Conservation (phyloP, 2,329 filamentous ascomycete genomes). For the Rhexocercosporidium sp. region DNA sequence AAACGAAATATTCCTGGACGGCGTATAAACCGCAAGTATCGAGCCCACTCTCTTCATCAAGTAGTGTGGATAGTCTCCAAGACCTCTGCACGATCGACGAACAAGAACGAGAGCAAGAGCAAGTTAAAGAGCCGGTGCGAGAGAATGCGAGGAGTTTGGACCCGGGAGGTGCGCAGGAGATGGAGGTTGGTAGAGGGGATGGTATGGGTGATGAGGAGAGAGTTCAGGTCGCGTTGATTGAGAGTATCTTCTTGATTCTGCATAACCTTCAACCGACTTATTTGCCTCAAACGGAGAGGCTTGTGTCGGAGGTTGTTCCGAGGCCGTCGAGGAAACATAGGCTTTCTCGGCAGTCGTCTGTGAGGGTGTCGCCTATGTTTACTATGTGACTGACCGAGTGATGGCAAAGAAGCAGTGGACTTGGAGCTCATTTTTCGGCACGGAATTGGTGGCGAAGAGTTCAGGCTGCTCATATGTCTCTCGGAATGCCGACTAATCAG, state of each 20-base stretch:
- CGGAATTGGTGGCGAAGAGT: no score
- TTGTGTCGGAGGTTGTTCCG: not conserved
- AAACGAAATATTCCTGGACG: constrained; percentile 3
- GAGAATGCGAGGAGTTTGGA: not conserved
- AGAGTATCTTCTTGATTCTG: constrained; percentile 18
- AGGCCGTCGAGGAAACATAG: not conserved
- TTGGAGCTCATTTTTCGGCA: no score
- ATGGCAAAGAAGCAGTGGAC: not conserved
- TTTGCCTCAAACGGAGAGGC: not conserved
- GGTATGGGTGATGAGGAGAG: constrained; percentile 14
- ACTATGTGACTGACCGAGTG: not conserved
- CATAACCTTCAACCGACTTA: constrained; percentile 16
- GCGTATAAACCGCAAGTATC: constrained; percentile 4
- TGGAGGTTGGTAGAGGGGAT: not conserved
- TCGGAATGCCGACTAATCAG: no score
- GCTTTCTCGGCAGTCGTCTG: constrained; percentile 5
- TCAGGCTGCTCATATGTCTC: no score
- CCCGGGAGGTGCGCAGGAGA: not conserved
- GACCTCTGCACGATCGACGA: constrained; percentile 7
- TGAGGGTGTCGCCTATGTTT: not conserved
- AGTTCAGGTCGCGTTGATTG: constrained; percentile 12
- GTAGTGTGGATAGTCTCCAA: not conserved
- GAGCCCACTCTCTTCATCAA: constrained; percentile 7
- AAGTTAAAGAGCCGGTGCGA: not conserved
- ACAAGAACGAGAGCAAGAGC: not conserved